A percentile compares a stretch with the other conserved stretches of the same genome.
These are phyloP conservation scores for Sclerotinia spermophila DNA, from an alignment of 2,329 filamentous ascomycete species.

Conservation along the genomic window DNA sequence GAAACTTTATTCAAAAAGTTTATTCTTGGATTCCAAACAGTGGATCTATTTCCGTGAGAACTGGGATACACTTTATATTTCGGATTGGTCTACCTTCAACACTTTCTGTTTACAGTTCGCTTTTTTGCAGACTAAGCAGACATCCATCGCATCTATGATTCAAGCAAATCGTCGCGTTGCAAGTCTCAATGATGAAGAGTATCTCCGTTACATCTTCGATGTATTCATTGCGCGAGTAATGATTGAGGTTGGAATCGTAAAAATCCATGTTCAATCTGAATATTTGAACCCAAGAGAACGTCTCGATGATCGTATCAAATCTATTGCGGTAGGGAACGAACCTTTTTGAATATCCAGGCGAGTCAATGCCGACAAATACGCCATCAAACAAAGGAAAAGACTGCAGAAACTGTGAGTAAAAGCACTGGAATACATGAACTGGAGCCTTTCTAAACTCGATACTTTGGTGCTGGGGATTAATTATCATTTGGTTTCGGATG, in stretches of 20 bases:
- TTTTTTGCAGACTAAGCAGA: background rate
- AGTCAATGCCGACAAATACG: background rate
- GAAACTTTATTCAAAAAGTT: background rate
- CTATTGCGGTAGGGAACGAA: background rate
- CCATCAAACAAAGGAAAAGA: background rate
- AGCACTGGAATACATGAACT: background rate
- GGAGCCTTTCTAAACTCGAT: background rate
- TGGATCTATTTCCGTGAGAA: background rate
- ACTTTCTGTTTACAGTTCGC: background rate
- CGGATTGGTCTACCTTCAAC: slow-evolving; percentile 2
- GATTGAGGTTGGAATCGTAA: background rate
- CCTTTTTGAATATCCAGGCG: background rate
- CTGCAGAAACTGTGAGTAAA: background rate
- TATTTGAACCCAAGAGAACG: background rate
- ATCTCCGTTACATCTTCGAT: background rate
- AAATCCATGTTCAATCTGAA: background rate
- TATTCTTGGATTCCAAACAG: background rate
- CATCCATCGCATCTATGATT: background rate
- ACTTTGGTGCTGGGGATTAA: background rate
- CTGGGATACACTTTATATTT: background rate
- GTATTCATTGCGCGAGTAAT: background rate
- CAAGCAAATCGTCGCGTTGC: background rate
- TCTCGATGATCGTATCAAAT: background rate
- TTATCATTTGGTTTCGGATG: background rate
- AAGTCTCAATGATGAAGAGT: background rate